Evolutionary conservation across 2,329 filamentous ascomycete species (phyloP).

Genomic region (Trichoderma sp.): DNA sequence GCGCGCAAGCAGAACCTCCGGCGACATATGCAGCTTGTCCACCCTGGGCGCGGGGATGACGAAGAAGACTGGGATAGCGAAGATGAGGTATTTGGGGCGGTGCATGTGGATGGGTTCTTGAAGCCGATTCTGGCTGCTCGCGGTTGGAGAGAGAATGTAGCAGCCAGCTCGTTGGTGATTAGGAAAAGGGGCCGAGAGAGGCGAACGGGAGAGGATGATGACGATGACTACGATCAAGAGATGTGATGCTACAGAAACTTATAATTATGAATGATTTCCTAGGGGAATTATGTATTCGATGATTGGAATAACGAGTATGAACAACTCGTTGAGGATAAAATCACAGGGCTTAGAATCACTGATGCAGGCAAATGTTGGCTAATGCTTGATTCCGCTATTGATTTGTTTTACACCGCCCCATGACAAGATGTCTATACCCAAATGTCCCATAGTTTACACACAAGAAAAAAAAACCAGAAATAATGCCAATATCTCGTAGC

Average conservation of each 20-base stretch:
- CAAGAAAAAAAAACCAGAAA: background rate
- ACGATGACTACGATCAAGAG: slow-evolving; percentile 8
- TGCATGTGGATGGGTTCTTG: slow-evolving; percentile 72
- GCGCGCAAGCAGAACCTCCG: slow-evolving; percentile 42
- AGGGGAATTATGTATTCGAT: background rate
- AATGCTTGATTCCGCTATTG: slow-evolving; percentile 1
- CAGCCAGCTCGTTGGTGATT: slow-evolving; percentile 18
- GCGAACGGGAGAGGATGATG: slow-evolving; percentile 3
- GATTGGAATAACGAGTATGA: background rate
- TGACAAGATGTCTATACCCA: slow-evolving; percentile 14
- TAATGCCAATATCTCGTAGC: background rate
- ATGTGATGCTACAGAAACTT: background rate
- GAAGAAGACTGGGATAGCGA: slow-evolving; percentile 48
- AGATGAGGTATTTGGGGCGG: slow-evolving; percentile 62
- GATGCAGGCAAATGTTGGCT: background rate
- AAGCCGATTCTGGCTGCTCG: slow-evolving; percentile 54
- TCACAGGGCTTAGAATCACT: background rate
- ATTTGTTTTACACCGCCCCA: background rate
- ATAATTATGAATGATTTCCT: background rate
- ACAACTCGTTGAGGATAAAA: background rate
- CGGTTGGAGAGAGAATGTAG: slow-evolving; percentile 50
- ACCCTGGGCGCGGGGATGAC: slow-evolving; percentile 44
- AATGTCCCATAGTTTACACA: slow-evolving; percentile 12
- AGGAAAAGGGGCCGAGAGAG: slow-evolving; percentile 21
- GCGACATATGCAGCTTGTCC: slow-evolving; percentile 46